These are phyloP conservation scores for Saussurea involucrata DNA, from an alignment of 129 eudicot species.

Conservation along the genomic window DNA sequence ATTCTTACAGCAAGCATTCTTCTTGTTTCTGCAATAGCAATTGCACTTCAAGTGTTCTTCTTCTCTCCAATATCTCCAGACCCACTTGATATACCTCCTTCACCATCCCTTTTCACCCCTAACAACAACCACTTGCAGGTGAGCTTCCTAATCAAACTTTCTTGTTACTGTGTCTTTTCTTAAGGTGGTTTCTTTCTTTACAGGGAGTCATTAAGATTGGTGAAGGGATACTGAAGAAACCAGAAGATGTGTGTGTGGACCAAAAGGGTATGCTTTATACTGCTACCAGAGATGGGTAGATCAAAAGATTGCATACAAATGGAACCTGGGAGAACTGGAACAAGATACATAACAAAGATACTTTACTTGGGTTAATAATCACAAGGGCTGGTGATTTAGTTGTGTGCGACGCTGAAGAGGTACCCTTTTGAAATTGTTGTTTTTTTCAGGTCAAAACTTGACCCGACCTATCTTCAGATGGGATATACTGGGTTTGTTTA, in stretches of 20 bases:
- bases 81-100: conserved; percentile 38
- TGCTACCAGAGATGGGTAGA: conserved; percentile 86
- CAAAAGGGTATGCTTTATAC: conserved; percentile 64
- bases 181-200: background rate
- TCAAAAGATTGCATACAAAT: conserved; percentile 59
- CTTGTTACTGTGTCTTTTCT: background rate
- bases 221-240: conserved; percentile 47
- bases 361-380: conserved; percentile 56
- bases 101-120: conserved; percentile 24
- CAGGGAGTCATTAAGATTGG: conserved; percentile 68
- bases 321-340: conserved; percentile 77
- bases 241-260: conserved; percentile 71
- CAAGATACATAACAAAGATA: conserved; percentile 27
- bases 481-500: background rate
- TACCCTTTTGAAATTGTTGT: background rate
- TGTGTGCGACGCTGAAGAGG: conserved; percentile 59
- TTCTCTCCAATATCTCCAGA: conserved; percentile 69
- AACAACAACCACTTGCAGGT: conserved; percentile 71
- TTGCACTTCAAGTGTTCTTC: conserved; percentile 46
- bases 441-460: background rate
- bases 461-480: background rate
- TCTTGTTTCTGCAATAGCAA: conserved; percentile 44
- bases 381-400: conserved; percentile 48
- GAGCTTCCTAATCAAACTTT: background rate
- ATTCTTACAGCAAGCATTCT: conserved; percentile 25